These are phyloP conservation scores for Ophidiomyces ophidiicola DNA, from an alignment of 2,329 filamentous ascomycete genomes.

Conservation along the genomic window DNA sequence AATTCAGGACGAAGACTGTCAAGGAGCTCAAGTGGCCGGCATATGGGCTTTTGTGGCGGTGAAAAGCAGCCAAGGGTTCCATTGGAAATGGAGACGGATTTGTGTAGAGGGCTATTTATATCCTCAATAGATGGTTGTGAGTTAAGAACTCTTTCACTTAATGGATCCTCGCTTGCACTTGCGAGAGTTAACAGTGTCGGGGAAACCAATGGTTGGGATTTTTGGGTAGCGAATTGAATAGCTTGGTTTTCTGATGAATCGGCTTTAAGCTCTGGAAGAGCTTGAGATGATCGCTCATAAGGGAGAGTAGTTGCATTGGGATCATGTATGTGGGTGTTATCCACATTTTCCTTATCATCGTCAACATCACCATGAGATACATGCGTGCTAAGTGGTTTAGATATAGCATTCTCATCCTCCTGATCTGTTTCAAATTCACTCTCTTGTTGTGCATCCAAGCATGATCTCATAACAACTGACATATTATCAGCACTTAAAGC, in stretches of 20 bases:
- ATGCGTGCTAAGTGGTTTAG: conserved; percentile 22
- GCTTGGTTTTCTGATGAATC: not conserved
- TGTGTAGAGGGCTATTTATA: not conserved
- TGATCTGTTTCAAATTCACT: conserved; percentile 33
- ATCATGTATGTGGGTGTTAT: conserved; percentile 20
- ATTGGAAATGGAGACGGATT: not conserved
- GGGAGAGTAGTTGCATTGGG: conserved; percentile 24
- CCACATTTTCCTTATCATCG: conserved; percentile 39
- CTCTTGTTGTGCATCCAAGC: not conserved
- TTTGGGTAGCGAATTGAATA: not conserved
- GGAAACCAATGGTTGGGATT: conserved; percentile 3
- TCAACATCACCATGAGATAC: conserved; percentile 25
- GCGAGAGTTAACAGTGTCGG: not conserved
- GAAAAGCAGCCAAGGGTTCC: too few relatives aligned
- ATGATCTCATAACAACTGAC: not conserved
- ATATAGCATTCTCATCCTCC: conserved; percentile 29
- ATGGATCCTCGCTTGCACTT: not conserved
- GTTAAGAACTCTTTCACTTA: conserved; percentile 8
- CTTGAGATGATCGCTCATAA: conserved; percentile 30
- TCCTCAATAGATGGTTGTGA: conserved; percentile 9
- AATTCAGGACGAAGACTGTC: too few relatives aligned
- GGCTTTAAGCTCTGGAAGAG: conserved; percentile 13
- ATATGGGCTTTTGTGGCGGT: too few relatives aligned
- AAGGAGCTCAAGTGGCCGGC: too few relatives aligned
- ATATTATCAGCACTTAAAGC: not conserved